Conservation (phyloP, 352 stramenopile species). For the Thalassiosira hispida region DNA sequence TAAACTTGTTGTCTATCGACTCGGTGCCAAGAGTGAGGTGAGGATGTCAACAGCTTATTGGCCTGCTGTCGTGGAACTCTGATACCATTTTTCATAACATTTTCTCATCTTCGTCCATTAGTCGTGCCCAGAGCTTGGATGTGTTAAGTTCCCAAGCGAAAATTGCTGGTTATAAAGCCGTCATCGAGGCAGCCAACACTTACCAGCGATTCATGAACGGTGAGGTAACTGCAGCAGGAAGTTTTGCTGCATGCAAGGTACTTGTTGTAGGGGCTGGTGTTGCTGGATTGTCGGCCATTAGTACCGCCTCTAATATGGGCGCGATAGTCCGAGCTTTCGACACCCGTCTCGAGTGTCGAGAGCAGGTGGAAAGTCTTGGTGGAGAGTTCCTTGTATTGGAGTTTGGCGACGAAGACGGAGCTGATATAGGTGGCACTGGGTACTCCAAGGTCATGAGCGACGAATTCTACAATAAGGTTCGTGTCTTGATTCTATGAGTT, state of each 20-base stretch:
- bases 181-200: slow-evolving; percentile 89
- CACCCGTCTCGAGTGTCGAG: slow-evolving; percentile 89
- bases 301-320: slow-evolving; percentile 91
- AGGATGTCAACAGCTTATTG: too few relatives aligned
- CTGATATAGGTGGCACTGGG: slow-evolving; percentile 82
- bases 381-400: slow-evolving; percentile 89
- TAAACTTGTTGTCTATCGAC: too few relatives aligned
- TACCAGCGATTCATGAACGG: slow-evolving; percentile 85
- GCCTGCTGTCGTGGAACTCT: too few relatives aligned
- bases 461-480: slow-evolving; percentile 92
- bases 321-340: slow-evolving; percentile 93
- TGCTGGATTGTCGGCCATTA: slow-evolving; percentile 90
- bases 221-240: slow-evolving; percentile 83
- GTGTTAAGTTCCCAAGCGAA: slow-evolving; percentile 90
- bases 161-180: slow-evolving; percentile 89
- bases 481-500: too few relatives aligned
- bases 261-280: slow-evolving; percentile 92
- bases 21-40: too few relatives aligned
- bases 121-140: slow-evolving; percentile 88
- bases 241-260: slow-evolving; percentile 90
- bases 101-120: slow-evolving; percentile 89
- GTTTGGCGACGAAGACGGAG: slow-evolving; percentile 87
- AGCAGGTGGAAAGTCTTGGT: slow-evolving; percentile 91
- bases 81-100: slow-evolving; percentile 63
- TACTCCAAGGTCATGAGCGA: slow-evolving; percentile 94